Conservation (phyloP, 768 basidiomycete species). For the Pulveroboletus sp. region DNA sequence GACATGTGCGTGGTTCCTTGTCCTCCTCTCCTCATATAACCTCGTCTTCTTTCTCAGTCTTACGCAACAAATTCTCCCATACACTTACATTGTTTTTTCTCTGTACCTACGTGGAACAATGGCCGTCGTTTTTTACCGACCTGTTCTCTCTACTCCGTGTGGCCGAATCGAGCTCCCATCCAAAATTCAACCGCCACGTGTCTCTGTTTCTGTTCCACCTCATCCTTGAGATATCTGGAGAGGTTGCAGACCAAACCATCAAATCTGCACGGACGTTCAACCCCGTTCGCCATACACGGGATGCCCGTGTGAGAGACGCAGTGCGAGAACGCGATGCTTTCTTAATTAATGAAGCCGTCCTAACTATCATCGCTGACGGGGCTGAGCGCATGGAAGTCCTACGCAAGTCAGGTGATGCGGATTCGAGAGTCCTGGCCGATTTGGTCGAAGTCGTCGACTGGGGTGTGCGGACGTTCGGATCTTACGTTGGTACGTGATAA, state of each 20-base stretch:
- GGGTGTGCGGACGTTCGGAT: constrained; percentile 88
- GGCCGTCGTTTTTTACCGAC: constrained; percentile 81
- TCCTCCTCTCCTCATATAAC: constrained; percentile 1
- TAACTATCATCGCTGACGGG: constrained; percentile 75
- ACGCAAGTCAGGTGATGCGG: constrained; percentile 40
- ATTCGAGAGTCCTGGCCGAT: constrained; percentile 51
- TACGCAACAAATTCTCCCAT: constrained; percentile 94
- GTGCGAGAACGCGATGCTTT: constrained; percentile 88
- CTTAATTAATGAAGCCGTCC: constrained; percentile 78
- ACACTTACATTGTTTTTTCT: constrained; percentile 86
- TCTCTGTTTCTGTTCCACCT: constrained; percentile 88
- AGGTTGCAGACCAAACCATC: constrained; percentile 94
- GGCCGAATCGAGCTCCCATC: constrained; percentile 48
- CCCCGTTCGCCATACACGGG: constrained; percentile 68
- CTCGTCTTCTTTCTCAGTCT: constrained; percentile 42
- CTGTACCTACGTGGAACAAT: constrained; percentile 78
- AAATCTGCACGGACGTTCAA: constrained; percentile 79
- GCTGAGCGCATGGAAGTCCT: constrained; percentile 51
- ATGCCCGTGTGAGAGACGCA: constrained; percentile 81
- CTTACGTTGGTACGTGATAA: constrained; percentile 80
- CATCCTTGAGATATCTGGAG: constrained; percentile 90
- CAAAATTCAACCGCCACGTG: constrained; percentile 76
- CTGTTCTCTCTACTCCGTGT: constrained; percentile 69
- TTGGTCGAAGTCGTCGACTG: constrained; percentile 81
- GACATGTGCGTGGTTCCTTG: constrained; percentile 57